phyloP scores from a whole-genome alignment of 192 early-diverging fungal species.

The Coemansia sp. region DNA sequence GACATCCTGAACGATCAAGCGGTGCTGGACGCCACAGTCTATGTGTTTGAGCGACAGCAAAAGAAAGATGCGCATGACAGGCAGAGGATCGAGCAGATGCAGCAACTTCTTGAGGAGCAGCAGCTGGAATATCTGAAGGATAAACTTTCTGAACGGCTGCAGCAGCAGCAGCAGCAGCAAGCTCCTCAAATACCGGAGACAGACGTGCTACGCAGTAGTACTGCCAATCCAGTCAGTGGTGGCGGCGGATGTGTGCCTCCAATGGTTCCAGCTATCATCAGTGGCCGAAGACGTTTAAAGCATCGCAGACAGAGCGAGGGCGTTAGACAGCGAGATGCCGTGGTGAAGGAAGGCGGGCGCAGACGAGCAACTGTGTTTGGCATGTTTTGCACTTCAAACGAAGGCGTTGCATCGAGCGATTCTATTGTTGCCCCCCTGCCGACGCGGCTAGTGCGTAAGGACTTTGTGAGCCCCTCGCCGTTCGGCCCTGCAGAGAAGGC shows the following conservation, averaged over 20 bases:
- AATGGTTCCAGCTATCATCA: background rate
- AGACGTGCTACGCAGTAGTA: constrained; percentile 16
- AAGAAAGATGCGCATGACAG: constrained; percentile 7
- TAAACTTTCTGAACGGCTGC: background rate
- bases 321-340: background rate
- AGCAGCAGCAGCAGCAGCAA: constrained; percentile 4
- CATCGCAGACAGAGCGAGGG: constrained; percentile 14
- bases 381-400: constrained; percentile 25
- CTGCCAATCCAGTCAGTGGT: background rate
- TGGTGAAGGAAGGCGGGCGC: constrained; percentile 10
- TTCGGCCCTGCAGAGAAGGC: background rate
- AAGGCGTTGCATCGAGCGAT: background rate
- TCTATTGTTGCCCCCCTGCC: background rate
- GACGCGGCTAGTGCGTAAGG: constrained; percentile 8
- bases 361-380: constrained; percentile 43
- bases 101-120: constrained; percentile 2
- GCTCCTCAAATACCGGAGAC: constrained; percentile 1
- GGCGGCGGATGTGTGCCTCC: constrained; percentile 1
- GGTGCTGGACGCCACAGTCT: constrained; percentile 37
- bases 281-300: constrained; percentile 4
- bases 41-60: constrained; percentile 48
- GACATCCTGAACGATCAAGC: constrained; percentile 44
- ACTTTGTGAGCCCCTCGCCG: background rate
- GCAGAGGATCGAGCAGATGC: constrained; percentile 8
- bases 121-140: constrained; percentile 9